Conservation (phyloP, 1,139 yeast genomes). For the Yamadazyma jaroonii region DNA sequence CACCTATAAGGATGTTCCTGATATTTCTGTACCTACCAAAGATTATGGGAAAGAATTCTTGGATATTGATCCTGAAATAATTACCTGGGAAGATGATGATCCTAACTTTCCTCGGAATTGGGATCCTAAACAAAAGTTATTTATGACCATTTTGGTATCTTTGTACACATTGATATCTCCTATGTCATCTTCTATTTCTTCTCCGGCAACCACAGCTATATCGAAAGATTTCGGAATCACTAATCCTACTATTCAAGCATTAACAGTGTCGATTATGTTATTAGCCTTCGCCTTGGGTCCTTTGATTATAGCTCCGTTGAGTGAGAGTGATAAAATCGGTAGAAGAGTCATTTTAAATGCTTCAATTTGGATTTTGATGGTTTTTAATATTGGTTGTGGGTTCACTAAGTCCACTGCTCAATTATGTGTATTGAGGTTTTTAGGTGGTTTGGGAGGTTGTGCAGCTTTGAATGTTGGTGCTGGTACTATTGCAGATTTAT, state of each 20-base stretch:
- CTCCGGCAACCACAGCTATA: constrained; percentile 55
- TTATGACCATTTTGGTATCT: constrained; percentile 48
- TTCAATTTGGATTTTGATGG: constrained; percentile 48
- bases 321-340: constrained; percentile 53
- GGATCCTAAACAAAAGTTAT: constrained; percentile 37
- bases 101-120: constrained; percentile 63
- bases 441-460: constrained; percentile 66
- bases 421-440: constrained; percentile 53
- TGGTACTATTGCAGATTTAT: constrained; percentile 65
- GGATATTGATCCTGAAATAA: constrained; percentile 57
- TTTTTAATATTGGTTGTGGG: constrained; percentile 60
- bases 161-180: constrained; percentile 56
- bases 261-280: constrained; percentile 57
- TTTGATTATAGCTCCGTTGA: constrained; percentile 56
- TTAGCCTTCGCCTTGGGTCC: constrained; percentile 66
- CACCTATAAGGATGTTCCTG: constrained; percentile 27
- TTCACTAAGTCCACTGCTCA: constrained; percentile 51
- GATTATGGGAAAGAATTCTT: constrained; percentile 50
- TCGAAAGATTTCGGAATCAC: constrained; percentile 40
- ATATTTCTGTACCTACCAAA: constrained; percentile 38
- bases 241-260: constrained; percentile 36
- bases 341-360: constrained; percentile 48
- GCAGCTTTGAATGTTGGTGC: constrained; percentile 72
- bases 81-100: constrained; percentile 64
- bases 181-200: constrained; percentile 55